These are phyloP conservation scores for Phytophthora podocarpi DNA, from an alignment of 352 stramenopile genomes.

Conservation along the genomic window DNA sequence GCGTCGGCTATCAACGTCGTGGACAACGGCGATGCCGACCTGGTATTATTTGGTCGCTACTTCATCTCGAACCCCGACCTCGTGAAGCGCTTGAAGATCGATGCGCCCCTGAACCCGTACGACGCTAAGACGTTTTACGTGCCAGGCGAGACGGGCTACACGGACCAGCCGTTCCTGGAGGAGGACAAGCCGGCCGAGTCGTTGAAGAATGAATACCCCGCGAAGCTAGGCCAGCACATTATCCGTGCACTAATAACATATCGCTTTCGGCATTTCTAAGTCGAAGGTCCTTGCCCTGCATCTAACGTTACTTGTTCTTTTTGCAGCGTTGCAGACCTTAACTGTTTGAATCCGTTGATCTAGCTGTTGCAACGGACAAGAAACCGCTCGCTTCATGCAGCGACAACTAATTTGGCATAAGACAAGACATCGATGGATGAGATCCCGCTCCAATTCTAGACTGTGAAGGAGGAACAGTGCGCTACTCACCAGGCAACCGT, in stretches of 20 bases:
- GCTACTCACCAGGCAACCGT: constrained; percentile 1
- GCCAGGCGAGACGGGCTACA: constrained; percentile 41
- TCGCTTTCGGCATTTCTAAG: no score
- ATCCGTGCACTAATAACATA: no score
- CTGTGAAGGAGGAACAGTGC: neutral
- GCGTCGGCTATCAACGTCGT: constrained; percentile 39
- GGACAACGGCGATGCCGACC: constrained; percentile 41
- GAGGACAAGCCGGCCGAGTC: constrained; percentile 6
- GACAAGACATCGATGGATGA: neutral
- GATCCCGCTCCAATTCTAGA: neutral
- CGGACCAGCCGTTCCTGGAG: constrained; percentile 42
- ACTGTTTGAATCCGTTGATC: no score
- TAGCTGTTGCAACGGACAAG: constrained; percentile 14
- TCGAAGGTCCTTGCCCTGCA: no score
- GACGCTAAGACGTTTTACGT: constrained; percentile 43
- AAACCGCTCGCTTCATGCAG: constrained; percentile 7
- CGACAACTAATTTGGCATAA: constrained; percentile 2
- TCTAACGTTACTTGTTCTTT: no score
- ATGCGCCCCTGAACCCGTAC: constrained; percentile 46
- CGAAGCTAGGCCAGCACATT: no score
- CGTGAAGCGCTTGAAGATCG: constrained; percentile 43
- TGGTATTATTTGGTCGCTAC: constrained; percentile 53
- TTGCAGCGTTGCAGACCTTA: no score
- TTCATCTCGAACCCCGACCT: constrained; percentile 56
- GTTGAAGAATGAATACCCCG: constrained; percentile 1